Percentiles rank a stretch among this genome's conserved stretches.
Conservation (phyloP, 345 rosid genomes). For the Raphanus raphanistrum region DNA sequence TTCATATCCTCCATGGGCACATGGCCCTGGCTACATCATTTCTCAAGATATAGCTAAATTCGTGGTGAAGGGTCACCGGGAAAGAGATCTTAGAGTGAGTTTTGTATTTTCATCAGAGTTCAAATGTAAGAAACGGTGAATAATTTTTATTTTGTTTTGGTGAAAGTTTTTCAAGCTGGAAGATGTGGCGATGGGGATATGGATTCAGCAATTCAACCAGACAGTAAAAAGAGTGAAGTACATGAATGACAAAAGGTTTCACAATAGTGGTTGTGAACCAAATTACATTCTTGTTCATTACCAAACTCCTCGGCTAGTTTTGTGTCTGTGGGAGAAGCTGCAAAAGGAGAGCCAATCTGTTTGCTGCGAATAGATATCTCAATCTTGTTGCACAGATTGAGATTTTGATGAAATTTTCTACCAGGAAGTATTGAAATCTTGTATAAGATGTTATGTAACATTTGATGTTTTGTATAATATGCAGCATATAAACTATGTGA, state of each 20-base stretch:
- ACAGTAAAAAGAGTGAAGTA: constrained; percentile 59
- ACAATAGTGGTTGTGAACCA: constrained; percentile 71
- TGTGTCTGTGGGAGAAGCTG: constrained; percentile 91
- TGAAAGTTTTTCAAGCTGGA: constrained; percentile 83
- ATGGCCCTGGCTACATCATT: constrained; percentile 84
- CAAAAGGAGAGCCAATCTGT: constrained; percentile 61
- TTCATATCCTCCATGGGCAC: constrained; percentile 97
- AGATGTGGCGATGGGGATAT: constrained; percentile 95
- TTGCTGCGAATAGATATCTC: constrained; percentile 65
- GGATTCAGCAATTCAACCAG: constrained; percentile 70
- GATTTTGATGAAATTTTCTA: not conserved
- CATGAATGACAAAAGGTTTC: constrained; percentile 65
- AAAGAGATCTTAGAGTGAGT: constrained; percentile 66
- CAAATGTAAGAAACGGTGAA: not conserved
- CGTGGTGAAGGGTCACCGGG: constrained; percentile 64
- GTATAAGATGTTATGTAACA: not conserved
- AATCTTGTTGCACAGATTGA: not conserved
- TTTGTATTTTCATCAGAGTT: constrained; percentile 8
- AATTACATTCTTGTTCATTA: constrained; percentile 83
- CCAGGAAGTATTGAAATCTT: not conserved
- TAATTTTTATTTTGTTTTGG: not conserved
- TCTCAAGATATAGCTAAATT: constrained; percentile 78
- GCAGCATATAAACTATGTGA: not conserved
- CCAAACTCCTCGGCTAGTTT: constrained; percentile 71
- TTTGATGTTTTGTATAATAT: not conserved